A percentile compares a stretch with the other conserved stretches of the same genome.
Conservation (phyloP, 306 rosid species). For the Nissolia schottii region DNA sequence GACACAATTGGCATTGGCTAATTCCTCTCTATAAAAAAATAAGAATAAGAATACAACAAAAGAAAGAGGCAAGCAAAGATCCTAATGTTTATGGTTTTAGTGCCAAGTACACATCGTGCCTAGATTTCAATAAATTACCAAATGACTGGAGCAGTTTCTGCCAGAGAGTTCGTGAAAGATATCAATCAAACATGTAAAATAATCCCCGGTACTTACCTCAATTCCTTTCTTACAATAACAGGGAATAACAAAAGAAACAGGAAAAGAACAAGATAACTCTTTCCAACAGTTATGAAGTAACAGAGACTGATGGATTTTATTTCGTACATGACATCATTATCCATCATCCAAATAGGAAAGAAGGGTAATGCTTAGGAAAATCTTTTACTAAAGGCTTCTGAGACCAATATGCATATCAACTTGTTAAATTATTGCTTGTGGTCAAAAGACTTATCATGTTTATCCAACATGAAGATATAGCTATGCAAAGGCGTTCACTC, state of each 20-base stretch:
- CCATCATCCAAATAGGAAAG: neutral
- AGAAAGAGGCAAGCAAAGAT: slow-evolving; percentile 5
- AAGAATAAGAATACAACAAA: neutral
- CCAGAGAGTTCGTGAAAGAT: neutral
- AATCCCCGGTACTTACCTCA: neutral
- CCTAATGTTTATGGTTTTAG: slow-evolving; percentile 14
- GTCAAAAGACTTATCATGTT: slow-evolving; percentile 15
- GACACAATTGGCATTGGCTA: neutral
- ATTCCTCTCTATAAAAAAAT: slow-evolving; percentile 18
- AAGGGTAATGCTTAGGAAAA: neutral
- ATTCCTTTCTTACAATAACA: neutral
- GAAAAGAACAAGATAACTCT: neutral
- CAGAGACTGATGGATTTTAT: slow-evolving; percentile 1
- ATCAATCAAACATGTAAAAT: slow-evolving; percentile 16
- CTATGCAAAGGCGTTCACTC: slow-evolving; percentile 35
- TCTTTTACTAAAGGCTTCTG: neutral
- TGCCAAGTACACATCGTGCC: neutral
- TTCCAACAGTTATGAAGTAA: neutral
- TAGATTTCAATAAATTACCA: slow-evolving; percentile 2
- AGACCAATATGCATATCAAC: slow-evolving; percentile 7
- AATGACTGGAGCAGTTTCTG: neutral
- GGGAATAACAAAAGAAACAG: neutral
- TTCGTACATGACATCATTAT: neutral
- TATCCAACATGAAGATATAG: slow-evolving; percentile 22
- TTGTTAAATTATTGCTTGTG: neutral